Conservation (phyloP, 2,329 filamentous ascomycete species). For the Diaporthe helianthi region DNA sequence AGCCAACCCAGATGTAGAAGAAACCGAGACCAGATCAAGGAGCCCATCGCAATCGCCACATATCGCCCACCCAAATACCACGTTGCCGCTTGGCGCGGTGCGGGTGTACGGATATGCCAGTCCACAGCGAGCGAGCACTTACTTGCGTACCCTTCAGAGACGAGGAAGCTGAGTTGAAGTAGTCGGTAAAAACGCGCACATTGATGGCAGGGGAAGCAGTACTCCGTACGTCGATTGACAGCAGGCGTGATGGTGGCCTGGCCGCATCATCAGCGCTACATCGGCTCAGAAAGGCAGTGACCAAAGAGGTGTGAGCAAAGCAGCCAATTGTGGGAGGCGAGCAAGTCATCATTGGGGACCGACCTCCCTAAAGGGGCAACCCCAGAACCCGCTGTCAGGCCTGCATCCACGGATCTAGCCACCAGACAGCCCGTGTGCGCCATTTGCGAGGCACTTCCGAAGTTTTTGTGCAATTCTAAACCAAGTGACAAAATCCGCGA, state of each 20-base stretch:
- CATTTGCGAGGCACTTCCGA: neutral
- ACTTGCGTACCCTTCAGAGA: too few relatives aligned
- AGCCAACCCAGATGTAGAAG: constrained; percentile 6
- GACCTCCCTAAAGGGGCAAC: constrained; percentile 34
- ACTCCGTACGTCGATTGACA: neutral
- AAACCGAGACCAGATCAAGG: constrained; percentile 3
- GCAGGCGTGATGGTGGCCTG: neutral
- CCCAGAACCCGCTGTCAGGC: constrained; percentile 28
- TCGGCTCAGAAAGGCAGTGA: constrained; percentile 31
- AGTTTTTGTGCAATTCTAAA: neutral
- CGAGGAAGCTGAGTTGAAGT: neutral
- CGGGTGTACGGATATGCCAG: neutral
- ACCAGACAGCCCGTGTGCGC: constrained; percentile 6
- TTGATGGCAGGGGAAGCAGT: neutral
- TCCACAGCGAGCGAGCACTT: neutral
- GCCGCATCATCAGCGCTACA: constrained; percentile 31
- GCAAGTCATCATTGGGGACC: constrained; percentile 27
- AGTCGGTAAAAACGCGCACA: constrained; percentile 16
- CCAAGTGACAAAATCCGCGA: neutral
- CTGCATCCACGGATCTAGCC: constrained; percentile 33
- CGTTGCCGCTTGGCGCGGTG: constrained; percentile 24
- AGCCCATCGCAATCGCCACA: neutral
- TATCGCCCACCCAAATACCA: neutral
- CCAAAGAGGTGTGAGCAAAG: constrained; percentile 13
- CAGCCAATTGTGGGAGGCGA: constrained; percentile 30